Evolutionary conservation across 768 basidiomycete genomes (phyloP).

Genomic region (Gloeopeniophorella convolvens): DNA sequence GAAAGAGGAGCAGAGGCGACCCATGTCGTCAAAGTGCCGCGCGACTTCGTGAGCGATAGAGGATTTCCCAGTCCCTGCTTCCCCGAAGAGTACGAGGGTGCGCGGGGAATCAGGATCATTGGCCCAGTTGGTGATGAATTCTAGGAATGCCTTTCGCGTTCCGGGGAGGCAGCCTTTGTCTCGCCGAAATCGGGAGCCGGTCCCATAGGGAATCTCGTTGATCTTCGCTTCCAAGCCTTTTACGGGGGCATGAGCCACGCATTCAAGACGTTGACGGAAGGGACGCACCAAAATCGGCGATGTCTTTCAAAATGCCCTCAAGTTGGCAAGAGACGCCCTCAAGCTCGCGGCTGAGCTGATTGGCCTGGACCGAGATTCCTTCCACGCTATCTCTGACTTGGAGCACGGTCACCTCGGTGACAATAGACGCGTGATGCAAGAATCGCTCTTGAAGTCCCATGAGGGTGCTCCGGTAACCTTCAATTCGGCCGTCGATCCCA

Average conservation of each 20-base stretch:
- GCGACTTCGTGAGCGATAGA: too few relatives aligned
- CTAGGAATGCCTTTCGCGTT: too few relatives aligned
- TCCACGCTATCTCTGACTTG: background rate
- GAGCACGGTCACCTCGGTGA: too few relatives aligned
- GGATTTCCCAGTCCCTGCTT: too few relatives aligned
- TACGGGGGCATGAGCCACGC: background rate
- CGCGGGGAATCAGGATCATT: background rate
- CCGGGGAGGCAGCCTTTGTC: background rate
- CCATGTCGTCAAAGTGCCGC: background rate
- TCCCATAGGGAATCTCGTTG: background rate
- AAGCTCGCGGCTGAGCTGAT: too few relatives aligned
- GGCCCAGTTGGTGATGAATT: background rate
- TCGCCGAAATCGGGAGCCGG: too few relatives aligned
- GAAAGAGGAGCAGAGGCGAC: background rate
- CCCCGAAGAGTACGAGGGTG: background rate
- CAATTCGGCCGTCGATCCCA: too few relatives aligned
- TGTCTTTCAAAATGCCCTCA: background rate
- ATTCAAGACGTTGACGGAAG: background rate
- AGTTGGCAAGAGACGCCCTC: background rate
- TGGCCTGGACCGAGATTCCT: background rate
- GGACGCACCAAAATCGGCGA: too few relatives aligned
- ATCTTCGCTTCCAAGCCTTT: background rate
- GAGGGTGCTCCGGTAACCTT: too few relatives aligned
- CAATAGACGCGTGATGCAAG: too few relatives aligned
- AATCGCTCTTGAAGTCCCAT: too few relatives aligned